phyloP scores from a whole-genome alignment of 2,329 filamentous ascomycete species.

The Dryadomyces quercus-mongolicae region DNA sequence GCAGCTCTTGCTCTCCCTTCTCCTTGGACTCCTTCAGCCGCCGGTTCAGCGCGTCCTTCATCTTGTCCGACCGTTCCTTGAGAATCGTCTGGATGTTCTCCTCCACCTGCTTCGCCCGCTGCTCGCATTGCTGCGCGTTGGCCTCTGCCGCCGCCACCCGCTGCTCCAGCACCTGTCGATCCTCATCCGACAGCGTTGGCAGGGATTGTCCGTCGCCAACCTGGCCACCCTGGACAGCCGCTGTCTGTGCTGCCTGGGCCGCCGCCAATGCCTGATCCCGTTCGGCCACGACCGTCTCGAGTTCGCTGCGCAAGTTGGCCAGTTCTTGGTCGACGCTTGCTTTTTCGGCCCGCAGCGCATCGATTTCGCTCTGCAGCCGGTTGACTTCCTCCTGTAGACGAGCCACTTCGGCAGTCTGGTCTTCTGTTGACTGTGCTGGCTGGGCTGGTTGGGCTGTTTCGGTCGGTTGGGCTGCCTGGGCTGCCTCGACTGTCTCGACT shows the following conservation, averaged over 20 bases:
- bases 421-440: not conserved
- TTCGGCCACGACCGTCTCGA: slow-evolving; percentile 27
- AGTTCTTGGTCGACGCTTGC: slow-evolving; percentile 54
- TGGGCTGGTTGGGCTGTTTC: slow-evolving; percentile 14
- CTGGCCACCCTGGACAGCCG: not conserved
- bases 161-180: slow-evolving; percentile 49
- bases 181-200: slow-evolving; percentile 40
- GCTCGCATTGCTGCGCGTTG: slow-evolving; percentile 51
- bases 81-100: slow-evolving; percentile 46
- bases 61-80: slow-evolving; percentile 54
- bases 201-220: slow-evolving; percentile 17
- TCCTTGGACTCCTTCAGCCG: slow-evolving; percentile 56
- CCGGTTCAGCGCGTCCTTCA: slow-evolving; percentile 56
- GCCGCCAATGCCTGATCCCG: not conserved
- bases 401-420: slow-evolving; percentile 21
- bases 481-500: no score
- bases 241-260: not conserved
- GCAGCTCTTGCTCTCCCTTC: slow-evolving; percentile 36
- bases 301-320: slow-evolving; percentile 38
- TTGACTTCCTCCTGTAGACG: slow-evolving; percentile 37
- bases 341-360: slow-evolving; percentile 55
- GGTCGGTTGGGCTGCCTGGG: slow-evolving; percentile 18
- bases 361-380: slow-evolving; percentile 47
- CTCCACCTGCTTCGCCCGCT: slow-evolving; percentile 52
- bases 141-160: slow-evolving; percentile 48